These are phyloP conservation scores for Periconia macrospinosa DNA, from an alignment of 2,329 filamentous ascomycete genomes.

Conservation along the genomic window DNA sequence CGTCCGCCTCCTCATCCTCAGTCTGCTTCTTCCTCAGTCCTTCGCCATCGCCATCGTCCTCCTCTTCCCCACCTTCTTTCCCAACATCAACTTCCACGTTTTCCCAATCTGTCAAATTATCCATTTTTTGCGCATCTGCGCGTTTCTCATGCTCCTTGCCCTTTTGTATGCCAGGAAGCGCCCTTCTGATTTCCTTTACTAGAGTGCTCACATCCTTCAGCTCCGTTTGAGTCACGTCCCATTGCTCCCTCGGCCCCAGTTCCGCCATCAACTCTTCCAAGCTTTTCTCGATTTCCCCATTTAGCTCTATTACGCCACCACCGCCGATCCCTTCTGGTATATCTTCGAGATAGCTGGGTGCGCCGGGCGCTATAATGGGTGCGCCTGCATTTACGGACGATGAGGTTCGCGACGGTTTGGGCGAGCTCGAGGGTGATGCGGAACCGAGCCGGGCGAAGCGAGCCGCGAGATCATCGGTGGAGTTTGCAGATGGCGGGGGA, in stretches of 20 bases:
- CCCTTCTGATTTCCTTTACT: conserved; percentile 44
- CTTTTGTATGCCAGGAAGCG: conserved; percentile 40
- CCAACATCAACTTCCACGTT: conserved; percentile 36
- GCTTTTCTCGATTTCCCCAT: conserved; percentile 47
- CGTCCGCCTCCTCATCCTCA: conserved; percentile 47
- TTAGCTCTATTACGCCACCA: conserved; percentile 20
- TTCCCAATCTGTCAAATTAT: conserved; percentile 33
- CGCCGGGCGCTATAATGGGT: conserved; percentile 35
- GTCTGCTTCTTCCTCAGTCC: conserved; percentile 27
- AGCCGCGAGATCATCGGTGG: conserved; percentile 37
- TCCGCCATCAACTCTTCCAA: conserved; percentile 52
- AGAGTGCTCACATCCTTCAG: conserved; percentile 45
- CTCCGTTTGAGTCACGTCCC: conserved; percentile 45
- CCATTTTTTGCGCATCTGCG: conserved; percentile 11
- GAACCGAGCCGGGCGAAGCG: conserved; percentile 41
- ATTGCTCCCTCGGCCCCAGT: conserved; percentile 41
- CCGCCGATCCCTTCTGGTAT: conserved; percentile 33
- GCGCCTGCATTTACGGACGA: conserved; percentile 17
- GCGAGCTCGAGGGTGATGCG: conserved; percentile 28
- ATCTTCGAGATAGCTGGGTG: conserved; percentile 35
- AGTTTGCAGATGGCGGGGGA: conserved; percentile 13
- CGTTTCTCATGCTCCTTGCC: conserved; percentile 7
- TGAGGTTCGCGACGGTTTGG: conserved; percentile 25
- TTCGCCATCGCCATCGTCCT: conserved; percentile 19
- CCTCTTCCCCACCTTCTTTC: conserved; percentile 16